Conservation (phyloP, 495 filamentous ascomycete genomes). For the Hamigera avellanea region DNA sequence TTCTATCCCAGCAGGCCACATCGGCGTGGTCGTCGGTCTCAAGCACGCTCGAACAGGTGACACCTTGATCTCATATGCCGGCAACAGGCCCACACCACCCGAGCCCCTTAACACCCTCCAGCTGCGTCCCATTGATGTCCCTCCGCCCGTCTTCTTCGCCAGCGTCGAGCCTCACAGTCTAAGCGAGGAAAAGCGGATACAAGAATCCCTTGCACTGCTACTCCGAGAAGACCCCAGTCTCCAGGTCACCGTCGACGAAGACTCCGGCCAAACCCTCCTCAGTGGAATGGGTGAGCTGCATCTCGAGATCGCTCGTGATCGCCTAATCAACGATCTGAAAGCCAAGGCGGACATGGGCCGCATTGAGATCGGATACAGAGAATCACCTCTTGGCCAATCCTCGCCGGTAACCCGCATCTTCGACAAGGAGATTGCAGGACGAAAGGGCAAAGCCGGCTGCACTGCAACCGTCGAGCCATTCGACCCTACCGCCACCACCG, state of each 20-base stretch:
- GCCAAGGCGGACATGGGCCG: slow-evolving; percentile 82
- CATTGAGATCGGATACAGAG: slow-evolving; percentile 92
- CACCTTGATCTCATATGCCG: slow-evolving; percentile 67
- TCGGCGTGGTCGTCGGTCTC: slow-evolving; percentile 89
- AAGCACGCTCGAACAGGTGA: slow-evolving; percentile 89
- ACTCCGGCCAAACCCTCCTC: slow-evolving; percentile 84
- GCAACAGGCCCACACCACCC: slow-evolving; percentile 47
- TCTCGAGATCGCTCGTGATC: slow-evolving; percentile 84
- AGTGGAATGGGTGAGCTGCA: slow-evolving; percentile 98
- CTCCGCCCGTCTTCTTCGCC: slow-evolving; percentile 92
- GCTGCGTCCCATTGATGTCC: slow-evolving; percentile 77
- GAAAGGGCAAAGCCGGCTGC: slow-evolving; percentile 65
- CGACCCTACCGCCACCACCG: slow-evolving; percentile 15
- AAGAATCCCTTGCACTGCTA: slow-evolving; percentile 62
- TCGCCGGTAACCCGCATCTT: slow-evolving; percentile 47
- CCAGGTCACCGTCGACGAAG: slow-evolving; percentile 73
- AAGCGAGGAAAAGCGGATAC: slow-evolving; percentile 64
- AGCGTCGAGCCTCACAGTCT: slow-evolving; percentile 78
- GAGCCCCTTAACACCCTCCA: slow-evolving; percentile 62
- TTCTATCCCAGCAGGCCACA: slow-evolving; percentile 72
- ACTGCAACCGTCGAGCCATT: slow-evolving; percentile 54
- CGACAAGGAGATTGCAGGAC: slow-evolving; percentile 70
- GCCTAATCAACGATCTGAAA: slow-evolving; percentile 80
- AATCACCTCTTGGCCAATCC: slow-evolving; percentile 50
- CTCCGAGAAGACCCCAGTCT: slow-evolving; percentile 90